phyloP scores from a whole-genome alignment of 23 red algal genomes.

The Gracilariopsis chorda region DNA sequence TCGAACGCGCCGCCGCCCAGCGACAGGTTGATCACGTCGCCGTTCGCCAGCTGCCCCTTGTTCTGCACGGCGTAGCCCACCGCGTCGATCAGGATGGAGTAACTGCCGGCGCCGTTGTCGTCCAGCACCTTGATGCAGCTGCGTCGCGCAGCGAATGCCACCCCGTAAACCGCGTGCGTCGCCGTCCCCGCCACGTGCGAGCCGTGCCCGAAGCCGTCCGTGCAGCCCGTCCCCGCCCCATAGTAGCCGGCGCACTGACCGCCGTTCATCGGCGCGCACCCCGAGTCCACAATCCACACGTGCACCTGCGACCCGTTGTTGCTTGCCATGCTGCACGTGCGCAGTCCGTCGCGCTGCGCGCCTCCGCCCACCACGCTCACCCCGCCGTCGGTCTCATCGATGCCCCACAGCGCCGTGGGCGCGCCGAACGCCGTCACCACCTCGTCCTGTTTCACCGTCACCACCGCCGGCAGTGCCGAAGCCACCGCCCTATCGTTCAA shows the following conservation, averaged over 20 bases:
- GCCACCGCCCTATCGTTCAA: not conserved
- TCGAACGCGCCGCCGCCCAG: not conserved
- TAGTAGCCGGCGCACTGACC: conserved; percentile 11
- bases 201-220: conserved; percentile 31
- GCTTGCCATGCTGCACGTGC: conserved; percentile 8
- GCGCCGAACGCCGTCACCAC: not conserved
- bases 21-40: conserved; percentile 29
- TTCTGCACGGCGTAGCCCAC: conserved; percentile 4
- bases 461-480: not conserved
- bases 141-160: not conserved
- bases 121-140: conserved; percentile 32
- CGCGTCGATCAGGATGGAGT: not conserved
- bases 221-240: not conserved
- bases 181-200: conserved; percentile 23
- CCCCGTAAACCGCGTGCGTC: not conserved
- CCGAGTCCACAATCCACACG: conserved; percentile 32
- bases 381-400: conserved; percentile 34
- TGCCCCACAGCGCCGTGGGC: not conserved
- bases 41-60: not conserved
- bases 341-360: not conserved
- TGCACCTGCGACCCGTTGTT: conserved; percentile 17
- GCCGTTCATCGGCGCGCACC: conserved; percentile 14
- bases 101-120: not conserved
- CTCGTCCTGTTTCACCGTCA: conserved; percentile 5
- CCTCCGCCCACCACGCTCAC: not conserved